Evolutionary conservation across 768 basidiomycete genomes (phyloP), one percentile per base, ranked within the genome.

Genomic region (Paxillus involutus): DNA sequence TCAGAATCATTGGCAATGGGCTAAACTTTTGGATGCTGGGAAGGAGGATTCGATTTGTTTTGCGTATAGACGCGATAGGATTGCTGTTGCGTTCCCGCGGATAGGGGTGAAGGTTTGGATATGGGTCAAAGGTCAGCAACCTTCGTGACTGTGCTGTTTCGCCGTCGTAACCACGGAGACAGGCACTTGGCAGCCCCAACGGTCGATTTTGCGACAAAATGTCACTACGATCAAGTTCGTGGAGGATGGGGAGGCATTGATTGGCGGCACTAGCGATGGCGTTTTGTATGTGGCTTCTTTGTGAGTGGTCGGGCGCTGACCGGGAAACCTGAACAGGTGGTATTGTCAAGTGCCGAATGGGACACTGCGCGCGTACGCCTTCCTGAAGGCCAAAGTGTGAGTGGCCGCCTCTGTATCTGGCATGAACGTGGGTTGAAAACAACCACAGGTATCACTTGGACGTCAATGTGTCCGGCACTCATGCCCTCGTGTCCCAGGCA

Each of bases 261-360:
- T 89, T 21, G 86, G 88, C 1, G 88, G 86, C 2, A 88, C 88
- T 29, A 77, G 76, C 49, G 86, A 89, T 59, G 87, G 87, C 11
- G 82, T 84, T 17, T 60, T 89, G 86, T 88, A 67, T 52, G 83
- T 17, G 59, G 10, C 9, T 42, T 43, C 42, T 24, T 50, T 29
- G 29, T 9, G 29, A 10, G 35, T 44, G 30, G 29, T 44, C 1
- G 21, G 30, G 44, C 37, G 41, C 61, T 68, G 4, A 71, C 24
- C 35, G 44, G 14, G 36, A 13, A 19, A 36, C 33, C 44, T 33
- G 44, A 42, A 26, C 52, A 87, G 85, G 56, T 88, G 87, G 86
- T 78, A 83, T 63, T 86, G 82, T 59, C 81, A 83, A 62, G 72
- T 88, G 54, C 84, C 84, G 0, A 85, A 86, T 58, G 86, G 86